Conservation (phyloP, 2,329 filamentous ascomycete species). For the Exophiala sp. region DNA sequence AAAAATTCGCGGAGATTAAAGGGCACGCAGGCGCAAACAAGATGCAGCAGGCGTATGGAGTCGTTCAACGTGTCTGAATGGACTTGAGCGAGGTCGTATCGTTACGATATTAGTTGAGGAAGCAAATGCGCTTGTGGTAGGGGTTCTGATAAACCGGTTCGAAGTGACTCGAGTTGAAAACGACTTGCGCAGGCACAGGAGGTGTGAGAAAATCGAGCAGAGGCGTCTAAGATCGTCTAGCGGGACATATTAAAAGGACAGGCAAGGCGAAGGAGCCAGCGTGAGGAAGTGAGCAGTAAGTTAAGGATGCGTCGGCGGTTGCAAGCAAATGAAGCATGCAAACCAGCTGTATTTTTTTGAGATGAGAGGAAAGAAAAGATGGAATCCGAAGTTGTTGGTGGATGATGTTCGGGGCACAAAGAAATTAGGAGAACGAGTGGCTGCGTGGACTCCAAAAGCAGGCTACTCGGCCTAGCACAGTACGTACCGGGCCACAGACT, state of each 20-base stretch:
- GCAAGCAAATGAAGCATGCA: constrained; percentile 5
- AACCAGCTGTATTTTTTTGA: constrained; percentile 3
- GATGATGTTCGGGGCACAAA: constrained; percentile 20
- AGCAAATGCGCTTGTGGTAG: background rate
- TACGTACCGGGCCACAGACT: background rate
- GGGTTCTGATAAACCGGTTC: no score
- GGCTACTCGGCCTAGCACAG: background rate
- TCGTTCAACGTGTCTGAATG: constrained; percentile 5
- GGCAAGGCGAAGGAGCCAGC: constrained; percentile 13
- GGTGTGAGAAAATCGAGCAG: background rate
- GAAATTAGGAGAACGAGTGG: constrained; percentile 20
- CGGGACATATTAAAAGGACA: constrained; percentile 5
- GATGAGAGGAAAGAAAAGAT: constrained; percentile 10
- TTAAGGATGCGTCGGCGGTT: background rate
- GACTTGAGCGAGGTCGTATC: background rate
- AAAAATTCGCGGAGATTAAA: background rate
- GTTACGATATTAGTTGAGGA: background rate
- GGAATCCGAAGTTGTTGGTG: constrained; percentile 3
- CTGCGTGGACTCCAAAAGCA: background rate
- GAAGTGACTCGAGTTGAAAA: background rate
- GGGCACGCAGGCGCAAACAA: constrained; percentile 8
- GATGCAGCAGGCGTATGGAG: background rate
- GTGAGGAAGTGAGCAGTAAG: constrained; percentile 2
- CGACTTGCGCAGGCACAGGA: background rate
- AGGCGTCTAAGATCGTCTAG: background rate